Conservation (phyloP, 495 filamentous ascomycete species). For the Penicillium cataractarum region DNA sequence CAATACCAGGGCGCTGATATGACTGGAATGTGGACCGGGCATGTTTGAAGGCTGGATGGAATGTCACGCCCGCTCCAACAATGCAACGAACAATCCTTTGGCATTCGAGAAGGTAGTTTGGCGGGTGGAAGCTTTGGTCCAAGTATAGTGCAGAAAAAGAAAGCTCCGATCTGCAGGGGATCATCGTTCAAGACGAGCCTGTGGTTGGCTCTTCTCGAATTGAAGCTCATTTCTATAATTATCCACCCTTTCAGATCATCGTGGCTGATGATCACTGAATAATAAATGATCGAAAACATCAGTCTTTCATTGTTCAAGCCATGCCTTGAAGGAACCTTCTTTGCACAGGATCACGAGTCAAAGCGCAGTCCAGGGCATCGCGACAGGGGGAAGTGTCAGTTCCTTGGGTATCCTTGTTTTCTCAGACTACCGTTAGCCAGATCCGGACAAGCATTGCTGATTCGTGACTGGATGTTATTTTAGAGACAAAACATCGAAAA, state of each 20-base stretch:
- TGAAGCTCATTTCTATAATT: slow-evolving; percentile 29
- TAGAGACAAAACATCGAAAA: not conserved
- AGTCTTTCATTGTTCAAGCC: not conserved
- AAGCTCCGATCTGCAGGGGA: slow-evolving; percentile 22
- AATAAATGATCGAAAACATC: slow-evolving; percentile 23
- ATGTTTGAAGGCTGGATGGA: slow-evolving; percentile 38
- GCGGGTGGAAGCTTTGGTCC: not conserved
- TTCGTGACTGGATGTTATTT: not conserved
- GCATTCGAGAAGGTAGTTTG: slow-evolving; percentile 28
- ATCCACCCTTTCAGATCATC: slow-evolving; percentile 13
- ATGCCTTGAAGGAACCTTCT: slow-evolving; percentile 3
- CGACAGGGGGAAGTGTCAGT: not conserved
- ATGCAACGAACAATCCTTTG: slow-evolving; percentile 35
- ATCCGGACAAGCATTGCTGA: slow-evolving; percentile 4
- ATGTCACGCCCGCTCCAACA: slow-evolving; percentile 40
- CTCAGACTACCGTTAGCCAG: slow-evolving; percentile 12
- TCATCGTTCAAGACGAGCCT: slow-evolving; percentile 8
- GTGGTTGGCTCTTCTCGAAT: slow-evolving; percentile 13
- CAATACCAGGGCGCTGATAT: slow-evolving; percentile 17
- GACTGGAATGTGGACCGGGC: slow-evolving; percentile 32
- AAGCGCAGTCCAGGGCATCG: not conserved
- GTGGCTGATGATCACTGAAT: slow-evolving; percentile 1
- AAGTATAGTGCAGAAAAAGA: slow-evolving; percentile 14
- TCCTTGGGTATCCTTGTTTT: slow-evolving; percentile 8
- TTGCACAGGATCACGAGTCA: not conserved